A percentile compares a stretch with the other conserved stretches of the same genome.
These are phyloP conservation scores for Solanum lignicaule DNA, from an alignment of 257 asterid species.

Conservation along the genomic window DNA sequence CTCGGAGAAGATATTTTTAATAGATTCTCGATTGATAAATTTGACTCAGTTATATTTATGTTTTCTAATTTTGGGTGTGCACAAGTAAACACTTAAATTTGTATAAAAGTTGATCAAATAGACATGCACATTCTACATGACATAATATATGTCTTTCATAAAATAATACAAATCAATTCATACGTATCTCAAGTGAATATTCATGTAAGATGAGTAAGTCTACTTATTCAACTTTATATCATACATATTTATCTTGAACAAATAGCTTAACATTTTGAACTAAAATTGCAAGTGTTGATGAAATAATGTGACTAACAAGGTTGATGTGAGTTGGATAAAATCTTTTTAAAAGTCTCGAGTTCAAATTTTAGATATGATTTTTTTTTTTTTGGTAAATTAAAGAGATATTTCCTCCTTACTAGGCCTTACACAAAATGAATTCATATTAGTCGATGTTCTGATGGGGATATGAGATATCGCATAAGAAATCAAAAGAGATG, in stretches of 20 bases:
- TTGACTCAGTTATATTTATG: no score
- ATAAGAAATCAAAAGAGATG: neutral
- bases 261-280: neutral
- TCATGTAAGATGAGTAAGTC: neutral
- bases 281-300: neutral
- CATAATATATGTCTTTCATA: neutral
- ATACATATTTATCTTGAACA: neutral
- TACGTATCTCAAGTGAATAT: no score
- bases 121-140: neutral
- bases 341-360: fast-evolving
- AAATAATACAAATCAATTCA: no score
- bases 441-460: fast-evolving
- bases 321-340: neutral
- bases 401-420: neutral
- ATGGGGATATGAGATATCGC: neutral
- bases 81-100: no score
- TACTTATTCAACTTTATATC: neutral
- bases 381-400: no score
- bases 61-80: no score
- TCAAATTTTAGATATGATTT: neutral
- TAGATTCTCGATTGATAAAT: neutral
- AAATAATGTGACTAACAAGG: neutral
- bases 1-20: no score
- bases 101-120: no score
- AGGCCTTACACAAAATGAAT: neutral